Base-by-base conservation (phyloP, 345 rosid genomes). In the Combretum micranthum region DNA sequence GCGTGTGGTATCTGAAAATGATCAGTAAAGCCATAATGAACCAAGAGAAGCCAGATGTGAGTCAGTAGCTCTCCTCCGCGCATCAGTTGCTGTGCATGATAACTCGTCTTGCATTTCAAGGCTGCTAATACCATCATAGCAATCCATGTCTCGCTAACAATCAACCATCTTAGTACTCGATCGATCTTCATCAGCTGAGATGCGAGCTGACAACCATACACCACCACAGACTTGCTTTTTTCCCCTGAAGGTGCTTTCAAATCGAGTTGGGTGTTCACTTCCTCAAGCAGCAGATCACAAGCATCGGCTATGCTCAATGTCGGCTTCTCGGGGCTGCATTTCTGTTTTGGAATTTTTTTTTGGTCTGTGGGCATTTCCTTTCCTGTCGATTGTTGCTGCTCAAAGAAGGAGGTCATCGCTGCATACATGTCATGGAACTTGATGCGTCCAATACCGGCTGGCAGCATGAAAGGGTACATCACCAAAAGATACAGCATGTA, bases 21-120 rank as follows among this genome's bases (percentile, higher is more conserved):
- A 15, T 81, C 82, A 0, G 78, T 83, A 2, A 84, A 58, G 26
- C 87, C 90, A 2, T 69, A 68, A 71, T 84, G 87, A 16, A 82
- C 77, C 73, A 75, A 58, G 57, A 79, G 59, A 3, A 81, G 66
- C 83, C 90, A 81, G 0, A 77, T 80, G 9, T 74, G 79, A 47
- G 75, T 76, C n/a, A 77, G 66, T 15, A 85, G 72, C 57, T 85
- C 85, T 19, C 88, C 84, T 0, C 92, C 92, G 51, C 66, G 60
- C 39, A 82, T 71, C 20, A 80, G 62, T 39, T 84, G 84, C 55
- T 67, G 61, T 2, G 74, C 77, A 43, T 82, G 87, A 17, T 65
- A 44, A 18, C 55, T 42, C 1, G 69, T 75, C 18, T 50, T 66
- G 17, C 75, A 44, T 22, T 66, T 43, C 15, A 45, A 1, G 11